These are phyloP conservation scores for Fusarium circinatum DNA, from an alignment of 2,329 filamentous ascomycete species.

Conservation along the genomic window DNA sequence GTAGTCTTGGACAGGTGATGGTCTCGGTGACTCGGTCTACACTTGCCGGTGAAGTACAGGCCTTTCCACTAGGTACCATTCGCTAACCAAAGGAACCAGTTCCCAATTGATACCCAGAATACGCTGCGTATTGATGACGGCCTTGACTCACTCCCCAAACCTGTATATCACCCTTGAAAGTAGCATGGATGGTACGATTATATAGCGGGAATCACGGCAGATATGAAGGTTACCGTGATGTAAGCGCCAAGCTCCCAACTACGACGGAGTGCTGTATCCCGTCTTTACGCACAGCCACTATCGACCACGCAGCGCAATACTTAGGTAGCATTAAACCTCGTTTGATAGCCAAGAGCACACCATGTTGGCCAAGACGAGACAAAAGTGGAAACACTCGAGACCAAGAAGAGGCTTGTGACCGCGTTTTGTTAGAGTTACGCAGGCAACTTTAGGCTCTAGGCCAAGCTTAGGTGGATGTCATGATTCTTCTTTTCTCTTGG, in stretches of 20 bases:
- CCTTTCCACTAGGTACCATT: background rate
- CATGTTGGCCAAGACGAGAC: conserved; percentile 1
- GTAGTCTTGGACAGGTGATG: conserved; percentile 15
- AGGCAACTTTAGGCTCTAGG: conserved; percentile 16
- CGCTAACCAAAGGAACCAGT: background rate
- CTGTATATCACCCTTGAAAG: background rate
- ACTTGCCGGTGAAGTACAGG: conserved; percentile 1
- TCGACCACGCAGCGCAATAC: background rate
- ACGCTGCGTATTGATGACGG: conserved; percentile 24
- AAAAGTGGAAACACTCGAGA: conserved; percentile 24
- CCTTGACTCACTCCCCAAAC: background rate
- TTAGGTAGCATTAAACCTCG: conserved; percentile 1
- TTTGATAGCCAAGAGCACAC: conserved; percentile 25
- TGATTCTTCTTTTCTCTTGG: conserved; percentile 1
- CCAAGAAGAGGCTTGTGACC: conserved; percentile 18
- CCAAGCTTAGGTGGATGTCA: conserved; percentile 22
- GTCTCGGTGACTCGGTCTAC: background rate
- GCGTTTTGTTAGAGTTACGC: conserved; percentile 7
- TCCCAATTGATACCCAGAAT: background rate
- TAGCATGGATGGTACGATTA: background rate
- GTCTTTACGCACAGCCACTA: conserved; percentile 24
- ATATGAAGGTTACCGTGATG: conserved; percentile 16
- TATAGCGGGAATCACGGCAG: background rate
- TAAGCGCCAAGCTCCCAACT: conserved; percentile 28
- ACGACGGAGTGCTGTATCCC: background rate